These are phyloP conservation scores for Ogataea polymorpha DNA, from an alignment of 805 yeast genomes.

Conservation along the genomic window DNA sequence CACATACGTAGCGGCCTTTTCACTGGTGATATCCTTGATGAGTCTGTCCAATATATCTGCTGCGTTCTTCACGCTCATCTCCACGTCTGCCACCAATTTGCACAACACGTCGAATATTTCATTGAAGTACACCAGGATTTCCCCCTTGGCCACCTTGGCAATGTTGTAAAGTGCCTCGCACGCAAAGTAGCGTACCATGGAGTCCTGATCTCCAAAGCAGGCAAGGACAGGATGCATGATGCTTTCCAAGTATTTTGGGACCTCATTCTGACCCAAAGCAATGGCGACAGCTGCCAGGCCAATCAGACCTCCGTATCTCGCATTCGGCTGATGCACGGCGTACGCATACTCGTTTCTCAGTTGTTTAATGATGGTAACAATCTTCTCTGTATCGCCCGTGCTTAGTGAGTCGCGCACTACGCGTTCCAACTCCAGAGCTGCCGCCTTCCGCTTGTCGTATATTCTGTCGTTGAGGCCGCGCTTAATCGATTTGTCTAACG, in stretches of 20 bases:
- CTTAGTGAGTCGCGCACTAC: conserved; percentile 67
- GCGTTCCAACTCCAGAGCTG: conserved; percentile 76
- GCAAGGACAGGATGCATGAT: conserved; percentile 92
- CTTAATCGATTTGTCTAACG: conserved; percentile 55
- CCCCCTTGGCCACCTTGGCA: conserved; percentile 95
- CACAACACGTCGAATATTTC: conserved; percentile 93
- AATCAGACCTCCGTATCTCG: conserved; percentile 92
- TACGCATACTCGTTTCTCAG: conserved; percentile 74
- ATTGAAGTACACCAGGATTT: conserved; percentile 84
- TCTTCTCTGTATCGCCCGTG: conserved; percentile 56
- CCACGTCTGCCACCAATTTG: conserved; percentile 85
- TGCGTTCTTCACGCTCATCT: conserved; percentile 88
- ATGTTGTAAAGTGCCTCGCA: conserved; percentile 94
- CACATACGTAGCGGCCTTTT: conserved; percentile 85
- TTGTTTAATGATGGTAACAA: conserved; percentile 66
- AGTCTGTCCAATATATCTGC: conserved; percentile 89
- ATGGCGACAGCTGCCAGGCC: conserved; percentile 95
- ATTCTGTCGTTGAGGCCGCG: conserved; percentile 71
- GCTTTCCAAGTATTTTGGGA: conserved; percentile 76
- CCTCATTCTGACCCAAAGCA: conserved; percentile 81
- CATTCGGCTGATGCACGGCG: conserved; percentile 79
- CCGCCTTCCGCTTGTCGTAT: conserved; percentile 74
- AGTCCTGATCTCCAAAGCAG: conserved; percentile 95
- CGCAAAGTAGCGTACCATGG: conserved; percentile 94
- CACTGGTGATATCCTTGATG: conserved; percentile 91